Evolutionary conservation across 2,329 filamentous ascomycete species (phyloP), one percentile per base, ranked within the genome.

Genomic region (Monilinia vaccinii-corymbosi): DNA sequence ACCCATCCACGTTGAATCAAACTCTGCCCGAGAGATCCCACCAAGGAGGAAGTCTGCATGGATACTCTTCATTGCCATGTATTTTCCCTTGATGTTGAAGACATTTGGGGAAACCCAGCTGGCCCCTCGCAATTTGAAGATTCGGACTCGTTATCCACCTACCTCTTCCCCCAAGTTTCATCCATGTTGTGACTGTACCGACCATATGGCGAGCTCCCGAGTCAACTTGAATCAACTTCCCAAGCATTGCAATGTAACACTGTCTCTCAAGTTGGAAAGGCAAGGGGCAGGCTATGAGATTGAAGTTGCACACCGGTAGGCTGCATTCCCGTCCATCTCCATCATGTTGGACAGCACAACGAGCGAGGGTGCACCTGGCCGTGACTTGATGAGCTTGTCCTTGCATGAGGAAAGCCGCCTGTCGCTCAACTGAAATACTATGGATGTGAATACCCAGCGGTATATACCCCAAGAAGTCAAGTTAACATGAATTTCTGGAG

Each of bases 311-410:
- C 56, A 11, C 10, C 48, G 32, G 28, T 38, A n/a, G 49, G 49
- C 49, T 40, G 57, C 57, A 42, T 55, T 55, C 14, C 57, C 57
- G 57, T 59, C 38, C 23, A n/a, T 40, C 21, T 18, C n/a, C n/a
- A n/a, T n/a, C n/a, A 11, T 1, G 36, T 40, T 47, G 42, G 49
- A 60, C 38, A 47, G 40, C 57, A 11, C 57, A 55, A 40, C 40
- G 36, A 34, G 40, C 32, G 42, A 32, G n/a, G 25, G 45, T 55
- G 42, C 23, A 47, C 18, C 42, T 28, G 18, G 40, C 57, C 57
- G 57, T 55, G 32, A 32, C 31, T 38, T 55, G 45, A 45, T 56
- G 34, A 42, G 42, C 21, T 60, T 45, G 52, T 57, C 57, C 36
- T 52, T 60, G 52, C 45, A 36, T 57, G 13, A 44, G 25, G 16